Evolutionary conservation across 1,284 basidiomycete species (phyloP).

Genomic region (Cryptococcus deneoformans): DNA sequence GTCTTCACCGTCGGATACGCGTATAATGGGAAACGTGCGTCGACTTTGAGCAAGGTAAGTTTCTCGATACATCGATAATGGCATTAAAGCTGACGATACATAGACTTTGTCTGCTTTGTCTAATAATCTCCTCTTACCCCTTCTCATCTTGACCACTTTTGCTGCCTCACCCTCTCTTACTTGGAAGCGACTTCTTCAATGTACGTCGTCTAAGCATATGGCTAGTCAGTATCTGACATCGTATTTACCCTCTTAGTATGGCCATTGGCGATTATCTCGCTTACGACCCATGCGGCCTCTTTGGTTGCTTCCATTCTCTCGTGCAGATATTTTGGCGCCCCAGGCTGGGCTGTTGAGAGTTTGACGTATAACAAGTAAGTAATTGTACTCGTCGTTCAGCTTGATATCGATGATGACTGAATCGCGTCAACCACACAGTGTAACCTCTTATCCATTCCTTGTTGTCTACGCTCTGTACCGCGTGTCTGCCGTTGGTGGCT

Average conservation of each 20-base stretch:
- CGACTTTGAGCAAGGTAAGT: slow-evolving; percentile 18
- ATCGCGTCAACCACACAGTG: slow-evolving; percentile 14
- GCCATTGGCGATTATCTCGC: slow-evolving; percentile 34
- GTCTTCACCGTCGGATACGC: slow-evolving; percentile 40
- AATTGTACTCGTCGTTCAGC: not conserved
- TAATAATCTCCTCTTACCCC: slow-evolving; percentile 30
- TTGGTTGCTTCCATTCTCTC: slow-evolving; percentile 24
- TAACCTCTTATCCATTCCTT: slow-evolving; percentile 39
- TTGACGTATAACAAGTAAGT: slow-evolving; percentile 42
- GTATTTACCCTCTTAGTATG: slow-evolving; percentile 24
- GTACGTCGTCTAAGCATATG: slow-evolving; percentile 15
- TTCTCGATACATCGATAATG: too few relatives aligned
- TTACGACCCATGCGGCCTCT: slow-evolving; percentile 33
- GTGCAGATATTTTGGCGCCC: slow-evolving; percentile 20
- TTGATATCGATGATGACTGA: not conserved
- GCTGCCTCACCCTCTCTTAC: slow-evolving; percentile 28
- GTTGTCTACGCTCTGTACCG: slow-evolving; percentile 29
- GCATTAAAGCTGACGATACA: not conserved
- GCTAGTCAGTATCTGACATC: not conserved
- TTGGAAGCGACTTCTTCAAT: slow-evolving; percentile 21
- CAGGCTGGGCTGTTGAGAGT: slow-evolving; percentile 35
- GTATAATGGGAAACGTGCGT: slow-evolving; percentile 19
- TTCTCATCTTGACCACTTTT: slow-evolving; percentile 32
- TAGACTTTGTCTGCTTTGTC: slow-evolving; percentile 23
- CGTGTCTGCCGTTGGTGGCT: slow-evolving; percentile 16